phyloP scores from a whole-genome alignment of 2,329 filamentous ascomycete species.

The Diplocarpon rosae region DNA sequence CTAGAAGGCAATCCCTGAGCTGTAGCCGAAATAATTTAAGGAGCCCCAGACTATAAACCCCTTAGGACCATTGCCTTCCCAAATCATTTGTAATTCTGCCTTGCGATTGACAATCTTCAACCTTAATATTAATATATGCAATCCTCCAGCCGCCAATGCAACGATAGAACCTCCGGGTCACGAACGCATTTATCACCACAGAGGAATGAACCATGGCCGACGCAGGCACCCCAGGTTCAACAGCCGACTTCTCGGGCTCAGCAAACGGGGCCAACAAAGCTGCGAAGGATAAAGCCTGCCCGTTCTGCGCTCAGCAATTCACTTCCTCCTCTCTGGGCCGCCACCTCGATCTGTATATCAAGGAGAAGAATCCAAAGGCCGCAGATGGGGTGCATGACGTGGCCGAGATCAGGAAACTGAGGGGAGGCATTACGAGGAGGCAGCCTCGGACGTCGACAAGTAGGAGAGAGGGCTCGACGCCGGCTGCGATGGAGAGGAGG shows the following conservation, averaged over 20 bases:
- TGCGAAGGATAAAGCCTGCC: slow-evolving; percentile 75
- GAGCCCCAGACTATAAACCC: slow-evolving; percentile 8
- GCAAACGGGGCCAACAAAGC: slow-evolving; percentile 23
- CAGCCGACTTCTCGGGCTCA: slow-evolving; percentile 21
- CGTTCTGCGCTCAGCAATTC: slow-evolving; percentile 80
- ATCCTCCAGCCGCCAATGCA: slow-evolving; percentile 15
- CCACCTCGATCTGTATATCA: slow-evolving; percentile 89
- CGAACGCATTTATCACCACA: slow-evolving; percentile 6
- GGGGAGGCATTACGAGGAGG: slow-evolving; percentile 75
- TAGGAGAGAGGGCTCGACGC: slow-evolving; percentile 47
- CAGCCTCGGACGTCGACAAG: slow-evolving; percentile 58
- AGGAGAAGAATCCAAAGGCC: slow-evolving; percentile 81
- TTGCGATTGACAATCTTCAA: no score
- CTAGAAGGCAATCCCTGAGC: slow-evolving; percentile 7
- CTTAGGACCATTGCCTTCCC: slow-evolving; percentile 10
- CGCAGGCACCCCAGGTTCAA: slow-evolving; percentile 27
- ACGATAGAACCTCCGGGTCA: slow-evolving; percentile 8
- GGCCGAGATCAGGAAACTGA: slow-evolving; percentile 73
- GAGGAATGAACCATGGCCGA: slow-evolving; percentile 22
- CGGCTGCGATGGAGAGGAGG: slow-evolving; percentile 31
- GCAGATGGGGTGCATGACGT: slow-evolving; percentile 84
- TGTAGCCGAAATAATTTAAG: slow-evolving; percentile 9
- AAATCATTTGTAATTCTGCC: slow-evolving; percentile 1
- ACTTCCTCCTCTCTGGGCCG: slow-evolving; percentile 89
- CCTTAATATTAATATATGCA: no score